Base-by-base conservation (phyloP, 441 rosid genomes). In the Pelargonium myrrhifolium region DNA sequence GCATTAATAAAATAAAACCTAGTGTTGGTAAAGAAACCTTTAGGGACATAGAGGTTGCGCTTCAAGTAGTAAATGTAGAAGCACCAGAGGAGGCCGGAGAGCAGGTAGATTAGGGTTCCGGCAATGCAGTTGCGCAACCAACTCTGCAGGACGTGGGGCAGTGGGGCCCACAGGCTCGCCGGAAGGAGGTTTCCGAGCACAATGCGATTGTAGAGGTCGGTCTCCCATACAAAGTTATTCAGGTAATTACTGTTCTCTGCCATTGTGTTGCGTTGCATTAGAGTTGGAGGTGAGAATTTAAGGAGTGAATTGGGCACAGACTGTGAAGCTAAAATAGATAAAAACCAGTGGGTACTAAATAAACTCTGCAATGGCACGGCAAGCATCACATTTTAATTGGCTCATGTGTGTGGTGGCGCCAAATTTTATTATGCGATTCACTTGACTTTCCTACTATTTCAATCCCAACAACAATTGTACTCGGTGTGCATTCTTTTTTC, bases 91-190 rank as follows among this genome's bases (percentile, higher is more conserved):
- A 85, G 67, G 9, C 92, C 96, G 26, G 98, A 86, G 81, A 88
- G 55, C 51, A 93, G 70, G 86, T 90, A 93, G 2, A 89, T 74
- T 45, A 89, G 20, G 55, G 83, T 79, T 58, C 89, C 97, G 7
- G 93, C 96, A 40, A 85, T 72, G 79, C 82, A 93, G 81, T 93
- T 93, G 3, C 98, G 86, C 5, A 90, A 87, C 98, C 98, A 93
- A 3, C 95, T 86, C 81, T 89, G 98, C 35, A 81, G 65, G 42
- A 85, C 58, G 63, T 83, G 95, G 0, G 97, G 96, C 51, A 90
- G 82, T 0, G 86, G 71, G 40, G 68, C 70, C 96, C 95, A 93
- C 59, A 73, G 75, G 17, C 45, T 39, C 42, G 78, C 66, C 31
- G 95, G 95, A 62, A 89, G 67, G 39, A 89, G 80, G 64, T 67